Evolutionary conservation across 1,139 yeast species (phyloP), one percentile per base, ranked within the genome.

Genomic region (Protomyces gravidus): DNA sequence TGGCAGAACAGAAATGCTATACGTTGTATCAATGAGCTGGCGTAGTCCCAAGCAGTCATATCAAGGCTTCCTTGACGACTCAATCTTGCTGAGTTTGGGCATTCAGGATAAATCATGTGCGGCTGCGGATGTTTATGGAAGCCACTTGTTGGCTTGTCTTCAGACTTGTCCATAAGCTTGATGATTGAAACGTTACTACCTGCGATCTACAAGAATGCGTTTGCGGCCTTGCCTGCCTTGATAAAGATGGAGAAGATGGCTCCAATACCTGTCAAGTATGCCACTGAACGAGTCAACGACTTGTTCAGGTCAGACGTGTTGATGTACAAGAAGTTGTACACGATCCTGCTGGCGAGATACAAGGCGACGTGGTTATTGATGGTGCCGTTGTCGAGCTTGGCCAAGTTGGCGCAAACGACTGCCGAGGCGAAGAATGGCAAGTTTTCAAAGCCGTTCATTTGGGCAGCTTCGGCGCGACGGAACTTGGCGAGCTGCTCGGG

Each of bases 381-480:
- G 28, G 46, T 33, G 17, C 51, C 47, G 28, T 33, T 50, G n/a
- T 50, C 51, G 27, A 53, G 45, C 17, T 39, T 40, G 7, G 58
- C 58, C 5, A 33, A 46, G 21, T 53, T 53, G 25, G 58, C 58
- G 17, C 47, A 50, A n/a, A 53, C 51, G 25, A 53, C 36, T 15
- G 51, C 45, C 19, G 51, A 28, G 19, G 58, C 58, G 15, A 28
- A 53, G 33, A 53, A 27, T 23, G 46, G 51, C 26, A 53, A 23
- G 21, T 53, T 53, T 46, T 53, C 58, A 13, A 53, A 53, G 7
- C 58, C 58, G 36, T 53, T 53, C 51, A 28, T 40, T 23, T 53
- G 58, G 7, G 58, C 58, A 9, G 51, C 58, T 17, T 53, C 58
- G 27, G 58, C 58, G 13, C 58, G 47, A 50, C 48, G 58, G 36